Evolutionary conservation across 805 yeast species (phyloP), one percentile per base, ranked within the genome.

Genomic region (Novakomyces olei): DNA sequence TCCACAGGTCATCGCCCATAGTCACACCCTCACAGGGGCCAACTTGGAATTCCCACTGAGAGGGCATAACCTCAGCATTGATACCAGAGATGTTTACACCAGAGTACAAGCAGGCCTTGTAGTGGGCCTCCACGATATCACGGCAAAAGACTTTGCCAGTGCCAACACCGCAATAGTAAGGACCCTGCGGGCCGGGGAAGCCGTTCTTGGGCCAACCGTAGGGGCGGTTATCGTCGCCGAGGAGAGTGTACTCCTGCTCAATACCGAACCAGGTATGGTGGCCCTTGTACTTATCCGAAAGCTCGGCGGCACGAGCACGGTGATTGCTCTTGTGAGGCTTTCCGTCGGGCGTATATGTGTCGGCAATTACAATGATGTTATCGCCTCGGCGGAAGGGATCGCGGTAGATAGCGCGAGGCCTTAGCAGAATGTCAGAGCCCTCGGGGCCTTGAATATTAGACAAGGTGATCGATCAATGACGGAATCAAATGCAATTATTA

Each of bases 201-300:
- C 96, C 98, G 48, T 95, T 95, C 66, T 78, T 73, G 59, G 98
- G 98, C 98, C 98, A 88, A 44, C 93, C 96, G 60, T 83, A 88
- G 41, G 76, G 81, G 49, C 74, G 62, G 57, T 78, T 92, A 49
- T 58, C 74, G 56, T 77, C 74, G 58, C 88, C 98, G 51, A 88
- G 78, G 55, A 88, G 62, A 44, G 98, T 88, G 66, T 88, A 88
- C 61, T 88, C 98, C 66, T 88, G 98, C 64, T 88, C 98, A 49
- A 88, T 67, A 60, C 98, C 98, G 48, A 88, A 88, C 98, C 98
- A 88, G 47, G 80, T 72, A 45, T 67, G 65, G 58, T 77, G 79
- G 42, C 64, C 68, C 47, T 67, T 61, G 61, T 85, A 94, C 43
- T 93, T 93, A 51, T 70, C 70, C 85, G 88, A 78, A 50, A 88